Evolutionary conservation across 768 basidiomycete genomes (phyloP).

Genomic region (Leccinum boreale): DNA sequence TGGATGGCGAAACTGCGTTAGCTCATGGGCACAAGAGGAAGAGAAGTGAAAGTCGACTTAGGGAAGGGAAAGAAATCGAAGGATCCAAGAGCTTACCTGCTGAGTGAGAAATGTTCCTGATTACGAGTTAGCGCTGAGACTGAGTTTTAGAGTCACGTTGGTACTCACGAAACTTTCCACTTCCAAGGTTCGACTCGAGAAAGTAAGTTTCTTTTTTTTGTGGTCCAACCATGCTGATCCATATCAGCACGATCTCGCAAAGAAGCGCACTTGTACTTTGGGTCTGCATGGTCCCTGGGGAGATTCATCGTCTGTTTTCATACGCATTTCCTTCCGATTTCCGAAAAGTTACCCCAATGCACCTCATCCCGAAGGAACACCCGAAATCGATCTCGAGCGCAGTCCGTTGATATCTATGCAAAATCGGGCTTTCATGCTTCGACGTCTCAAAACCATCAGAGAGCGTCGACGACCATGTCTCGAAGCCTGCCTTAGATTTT

Average conservation of each 20-base stretch:
- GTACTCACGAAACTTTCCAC: conserved; percentile 64
- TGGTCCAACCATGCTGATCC: conserved; percentile 1
- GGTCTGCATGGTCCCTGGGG: conserved; percentile 92
- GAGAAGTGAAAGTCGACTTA: conserved; percentile 46
- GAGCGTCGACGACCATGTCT: conserved; percentile 78
- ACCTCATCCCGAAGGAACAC: conserved; percentile 58
- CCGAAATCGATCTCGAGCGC: conserved; percentile 78
- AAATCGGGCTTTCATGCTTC: conserved; percentile 74
- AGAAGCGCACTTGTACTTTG: conserved; percentile 78
- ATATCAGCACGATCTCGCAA: conserved; percentile 59
- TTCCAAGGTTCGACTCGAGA: conserved; percentile 81
- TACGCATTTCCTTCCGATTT: conserved; percentile 87
- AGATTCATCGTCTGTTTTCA: conserved; percentile 77
- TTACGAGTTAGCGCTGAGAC: neutral
- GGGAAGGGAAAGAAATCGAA: conserved; percentile 33
- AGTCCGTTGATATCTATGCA: conserved; percentile 76
- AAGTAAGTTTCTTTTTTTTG: conserved; percentile 42
- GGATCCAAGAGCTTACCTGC: conserved; percentile 60
- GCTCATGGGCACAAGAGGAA: conserved; percentile 29
- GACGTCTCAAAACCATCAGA: conserved; percentile 68
- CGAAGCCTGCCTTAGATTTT: conserved; percentile 77
- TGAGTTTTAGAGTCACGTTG: conserved; percentile 56
- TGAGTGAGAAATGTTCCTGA: conserved; percentile 47
- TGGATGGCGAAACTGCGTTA: conserved; percentile 8
- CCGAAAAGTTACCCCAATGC: conserved; percentile 77